Conservation (phyloP, 2,329 filamentous ascomycete genomes). For the Ascochyta pisi region DNA sequence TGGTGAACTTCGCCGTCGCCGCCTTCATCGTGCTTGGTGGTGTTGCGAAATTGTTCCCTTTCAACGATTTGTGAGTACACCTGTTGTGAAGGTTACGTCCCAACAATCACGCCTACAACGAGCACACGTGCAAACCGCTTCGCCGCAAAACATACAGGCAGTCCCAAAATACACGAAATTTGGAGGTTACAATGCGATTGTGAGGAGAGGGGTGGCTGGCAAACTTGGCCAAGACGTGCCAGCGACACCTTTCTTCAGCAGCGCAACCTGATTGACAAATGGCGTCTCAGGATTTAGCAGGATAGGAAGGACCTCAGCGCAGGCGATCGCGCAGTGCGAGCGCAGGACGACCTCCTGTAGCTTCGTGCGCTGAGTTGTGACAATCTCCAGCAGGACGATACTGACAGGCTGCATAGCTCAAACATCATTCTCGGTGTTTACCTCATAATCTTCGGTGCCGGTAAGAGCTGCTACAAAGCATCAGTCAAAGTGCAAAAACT, state of each 20-base stretch:
- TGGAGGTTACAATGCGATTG: background rate
- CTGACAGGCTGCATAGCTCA: constrained; percentile 59
- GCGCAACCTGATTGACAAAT: too few species aligned
- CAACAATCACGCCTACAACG: constrained; percentile 5
- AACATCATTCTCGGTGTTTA: constrained; percentile 82
- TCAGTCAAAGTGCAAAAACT: background rate
- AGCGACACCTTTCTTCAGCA: too few species aligned
- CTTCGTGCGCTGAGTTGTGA: background rate
- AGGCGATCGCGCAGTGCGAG: background rate
- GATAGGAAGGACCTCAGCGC: too few species aligned
- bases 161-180: background rate
- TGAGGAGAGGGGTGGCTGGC: background rate
- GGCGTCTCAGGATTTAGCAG: background rate
- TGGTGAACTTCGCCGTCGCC: constrained; percentile 90
- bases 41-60: constrained; percentile 72
- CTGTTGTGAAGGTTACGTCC: constrained; percentile 14
- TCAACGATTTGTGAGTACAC: constrained; percentile 47
- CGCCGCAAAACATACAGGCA: background rate
- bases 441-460: constrained; percentile 87
- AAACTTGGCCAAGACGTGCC: background rate
- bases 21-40: constrained; percentile 88
- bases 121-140: background rate
- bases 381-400: background rate
- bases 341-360: background rate
- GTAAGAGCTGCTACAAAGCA: constrained; percentile 57